Evolutionary conservation across 1,284 basidiomycete species (phyloP), one percentile per base, ranked within the genome.

Genomic region (Moniliophthora roreri): DNA sequence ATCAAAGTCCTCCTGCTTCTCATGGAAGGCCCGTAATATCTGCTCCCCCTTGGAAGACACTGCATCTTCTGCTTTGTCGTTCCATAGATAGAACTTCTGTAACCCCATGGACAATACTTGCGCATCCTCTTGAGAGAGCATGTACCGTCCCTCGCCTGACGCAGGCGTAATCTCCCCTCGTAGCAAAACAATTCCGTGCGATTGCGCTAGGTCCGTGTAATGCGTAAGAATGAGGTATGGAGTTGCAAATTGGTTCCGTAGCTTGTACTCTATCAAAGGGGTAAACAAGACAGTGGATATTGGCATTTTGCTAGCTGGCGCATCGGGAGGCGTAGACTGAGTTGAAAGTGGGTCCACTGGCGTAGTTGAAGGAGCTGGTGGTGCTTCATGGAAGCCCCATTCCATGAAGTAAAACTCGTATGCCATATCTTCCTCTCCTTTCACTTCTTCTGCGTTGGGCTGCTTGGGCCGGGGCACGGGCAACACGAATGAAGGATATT

Each of bases 251-350:
- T 89, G 82, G 57, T 84, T 82, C 28, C 91, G 85, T 53, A 86
- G 75, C 72, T 98, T 97, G 81, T 94, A 99, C 73, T 98, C 96
- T 61, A 92, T 89, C 48, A 98, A 78, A 3, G 96, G 91, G 0
- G 96, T 96, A 74, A 97, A 97, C 49, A 99, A 80, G 38, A 96
- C 79, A 0, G 93, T 88, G 15, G 87, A 77, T 8, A 70, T 71
- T 54, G 76, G 73, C 10, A 85, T 78, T 62, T 84, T 80, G 24
- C 65, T 54, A 3, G 59, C 54, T 38, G 53, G 65, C 26, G 15
- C 5, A 20, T 34, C 13, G 21, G 4, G 41, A 49, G 45, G 74
- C 60, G 55, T 67, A 57, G 24, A 68, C 69, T 47, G 28, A 11
- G 28, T 63, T 54, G 67, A 63, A 61, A 84, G 80, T 18, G 72